phyloP scores from a whole-genome alignment of 108 stramenopile genomes.

The Pseudonitzschia multiseries region DNA sequence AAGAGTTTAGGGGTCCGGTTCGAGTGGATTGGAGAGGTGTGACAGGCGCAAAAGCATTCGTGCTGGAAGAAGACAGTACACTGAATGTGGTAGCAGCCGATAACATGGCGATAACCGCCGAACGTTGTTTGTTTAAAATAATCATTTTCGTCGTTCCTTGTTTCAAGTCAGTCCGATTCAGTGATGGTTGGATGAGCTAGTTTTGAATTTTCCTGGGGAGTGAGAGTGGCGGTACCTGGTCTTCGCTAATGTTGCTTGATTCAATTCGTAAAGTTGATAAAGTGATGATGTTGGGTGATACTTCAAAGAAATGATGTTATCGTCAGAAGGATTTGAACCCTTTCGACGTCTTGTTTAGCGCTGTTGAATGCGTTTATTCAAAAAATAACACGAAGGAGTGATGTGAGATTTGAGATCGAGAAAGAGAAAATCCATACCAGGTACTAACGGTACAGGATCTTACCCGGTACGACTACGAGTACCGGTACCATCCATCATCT shows the following conservation, averaged over 20 bases:
- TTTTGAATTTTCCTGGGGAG: not conserved
- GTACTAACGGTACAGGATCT: too few relatives aligned
- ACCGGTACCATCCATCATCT: too few relatives aligned
- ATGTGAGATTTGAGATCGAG: too few relatives aligned
- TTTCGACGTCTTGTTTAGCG: too few relatives aligned
- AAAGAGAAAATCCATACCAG: too few relatives aligned
- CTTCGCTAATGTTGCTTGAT: not conserved
- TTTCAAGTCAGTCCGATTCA: not conserved
- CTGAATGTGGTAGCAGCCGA: constrained; percentile 12
- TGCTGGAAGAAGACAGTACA: not conserved
- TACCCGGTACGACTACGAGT: too few relatives aligned
- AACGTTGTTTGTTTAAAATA: constrained; percentile 21
- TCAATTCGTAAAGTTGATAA: not conserved
- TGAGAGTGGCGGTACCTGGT: not conserved
- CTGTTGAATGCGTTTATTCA: too few relatives aligned
- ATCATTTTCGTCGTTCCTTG: constrained; percentile 20
- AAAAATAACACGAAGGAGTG: too few relatives aligned
- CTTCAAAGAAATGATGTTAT: too few relatives aligned
- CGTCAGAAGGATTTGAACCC: too few relatives aligned
- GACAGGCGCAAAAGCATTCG: constrained; percentile 32
- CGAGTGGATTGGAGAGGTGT: not conserved
- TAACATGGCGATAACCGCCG: constrained; percentile 21
- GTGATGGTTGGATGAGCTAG: not conserved
- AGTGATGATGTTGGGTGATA: too few relatives aligned
- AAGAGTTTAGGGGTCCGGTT: not conserved